Evolutionary conservation across 163 green algal species (phyloP), one percentile per base, ranked within the genome.

Genomic region (Botryococcus braunii): DNA sequence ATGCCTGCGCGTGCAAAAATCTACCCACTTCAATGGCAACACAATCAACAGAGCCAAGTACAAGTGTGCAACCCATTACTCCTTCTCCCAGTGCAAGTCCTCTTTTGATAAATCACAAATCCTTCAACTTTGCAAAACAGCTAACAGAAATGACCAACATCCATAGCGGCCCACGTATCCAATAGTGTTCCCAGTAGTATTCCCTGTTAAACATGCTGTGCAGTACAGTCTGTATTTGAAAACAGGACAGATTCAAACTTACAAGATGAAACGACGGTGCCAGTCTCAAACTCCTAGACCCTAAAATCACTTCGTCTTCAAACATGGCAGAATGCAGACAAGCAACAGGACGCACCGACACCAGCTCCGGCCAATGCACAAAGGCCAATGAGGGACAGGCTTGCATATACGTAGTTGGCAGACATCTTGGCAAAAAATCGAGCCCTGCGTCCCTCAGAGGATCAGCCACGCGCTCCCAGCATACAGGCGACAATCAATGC

Each of bases 291-390:
- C 17, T 27, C 46, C 46, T 55, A 55, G 21, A 27, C 46, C 21
- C 17, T 13, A 13, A 55, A 55, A 21, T 55, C 21, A 27, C 17
- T 55, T 55, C 13, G 21, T 55, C 21, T 27, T 21, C 46, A 27
- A 21, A 55, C 25, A 61, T 11, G 31, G 29, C 57, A 80, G 69
- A 49, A 80, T 74, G 29, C 67, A 37, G 9, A 77, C 62, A n/a
- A n/a, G n/a, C 79, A 77, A 49, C 48, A 72, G 40, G 80, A 80
- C 29, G 87, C 78, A 39, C 65, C 81, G 9, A 87, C 82, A 48
- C 81, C 82, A 13, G 82, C 82, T 34, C 82, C 82, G 4, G 83
- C 68, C 13, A 88, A 66, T 49, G 61, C 60, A 65, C 70, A 70
- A 17, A 85, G 70, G 47, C 66, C 78, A 29, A 85, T 66, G 21